These are phyloP conservation scores for Colletotrichum magnum DNA, from an alignment of 2,329 filamentous ascomycete genomes.

Conservation along the genomic window DNA sequence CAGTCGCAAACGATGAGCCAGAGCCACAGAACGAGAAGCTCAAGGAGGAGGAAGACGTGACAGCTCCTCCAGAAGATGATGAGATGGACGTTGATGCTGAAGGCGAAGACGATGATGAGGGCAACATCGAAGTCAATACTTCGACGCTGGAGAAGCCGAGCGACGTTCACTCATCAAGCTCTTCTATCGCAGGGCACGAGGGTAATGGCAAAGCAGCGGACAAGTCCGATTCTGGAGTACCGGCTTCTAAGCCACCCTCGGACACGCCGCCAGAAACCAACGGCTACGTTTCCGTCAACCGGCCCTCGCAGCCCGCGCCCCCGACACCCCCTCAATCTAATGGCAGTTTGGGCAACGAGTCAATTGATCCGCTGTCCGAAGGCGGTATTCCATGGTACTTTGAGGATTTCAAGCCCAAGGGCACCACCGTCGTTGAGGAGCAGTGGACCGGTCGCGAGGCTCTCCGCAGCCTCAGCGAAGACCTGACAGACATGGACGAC, in stretches of 20 bases:
- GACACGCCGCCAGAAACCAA: constrained; percentile 65
- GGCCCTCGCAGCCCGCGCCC: constrained; percentile 59
- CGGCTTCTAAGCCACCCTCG: constrained; percentile 48
- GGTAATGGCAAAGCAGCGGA: constrained; percentile 42
- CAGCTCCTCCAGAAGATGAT: constrained; percentile 52
- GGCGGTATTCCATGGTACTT: constrained; percentile 94
- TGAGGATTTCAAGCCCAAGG: constrained; percentile 81
- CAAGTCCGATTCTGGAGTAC: constrained; percentile 46
- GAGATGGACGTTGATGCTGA: constrained; percentile 55
- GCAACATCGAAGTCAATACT: constrained; percentile 63
- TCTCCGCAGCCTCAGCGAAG: constrained; percentile 80
- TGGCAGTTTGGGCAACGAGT: constrained; percentile 64
- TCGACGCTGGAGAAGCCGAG: constrained; percentile 51
- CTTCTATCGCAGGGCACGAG: constrained; percentile 47
- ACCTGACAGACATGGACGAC: constrained; percentile 92
- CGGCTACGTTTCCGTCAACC: constrained; percentile 56
- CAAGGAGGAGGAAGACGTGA: constrained; percentile 45
- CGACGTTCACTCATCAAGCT: constrained; percentile 44
- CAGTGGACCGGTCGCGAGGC: constrained; percentile 81
- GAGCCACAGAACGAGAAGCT: constrained; percentile 37
- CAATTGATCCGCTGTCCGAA: constrained; percentile 70
- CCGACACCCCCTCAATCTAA: constrained; percentile 79
- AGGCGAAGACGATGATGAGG: constrained; percentile 54
- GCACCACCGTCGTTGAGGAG: constrained; percentile 85
- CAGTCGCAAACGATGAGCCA: constrained; percentile 51